A percentile compares a stretch with the other conserved stretches of the same genome.
Conservation (phyloP, 1,284 basidiomycete genomes). For the Sanghuangporus sanghuang region DNA sequence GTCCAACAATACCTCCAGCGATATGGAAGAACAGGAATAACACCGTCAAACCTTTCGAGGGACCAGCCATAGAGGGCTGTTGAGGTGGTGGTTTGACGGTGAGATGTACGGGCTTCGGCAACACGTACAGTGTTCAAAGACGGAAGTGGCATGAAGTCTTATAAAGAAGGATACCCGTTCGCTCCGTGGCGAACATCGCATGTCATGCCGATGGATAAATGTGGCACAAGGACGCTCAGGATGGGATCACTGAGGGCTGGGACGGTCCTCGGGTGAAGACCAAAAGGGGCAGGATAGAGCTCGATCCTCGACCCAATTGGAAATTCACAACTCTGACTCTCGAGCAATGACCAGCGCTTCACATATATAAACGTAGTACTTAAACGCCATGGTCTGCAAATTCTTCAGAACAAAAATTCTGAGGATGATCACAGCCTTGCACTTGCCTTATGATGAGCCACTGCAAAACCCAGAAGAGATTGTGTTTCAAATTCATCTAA, state of each 20-base stretch:
- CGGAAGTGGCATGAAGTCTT: neutral
- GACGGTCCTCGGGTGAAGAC: neutral
- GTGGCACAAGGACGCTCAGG: constrained; percentile 4
- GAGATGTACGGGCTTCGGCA: constrained; percentile 9
- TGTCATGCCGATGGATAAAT: neutral
- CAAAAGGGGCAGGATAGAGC: neutral
- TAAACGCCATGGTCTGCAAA: neutral
- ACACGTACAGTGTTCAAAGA: neutral
- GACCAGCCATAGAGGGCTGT: constrained; percentile 9
- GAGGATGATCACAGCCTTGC: too few relatives aligned
- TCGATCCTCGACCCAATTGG: neutral
- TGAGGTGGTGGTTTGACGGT: neutral
- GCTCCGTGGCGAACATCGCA: constrained; percentile 2
- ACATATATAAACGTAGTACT: neutral
- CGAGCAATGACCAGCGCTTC: neutral
- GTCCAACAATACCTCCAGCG: constrained; percentile 17
- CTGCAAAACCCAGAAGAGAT: too few relatives aligned
- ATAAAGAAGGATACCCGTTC: neutral
- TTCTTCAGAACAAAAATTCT: neutral
- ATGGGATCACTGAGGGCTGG: neutral
- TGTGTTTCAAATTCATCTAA: too few relatives aligned
- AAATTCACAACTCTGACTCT: neutral
- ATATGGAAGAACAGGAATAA: constrained; percentile 18
- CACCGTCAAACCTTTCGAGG: constrained; percentile 11
- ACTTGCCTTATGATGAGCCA: too few relatives aligned